A percentile compares a stretch with the other conserved stretches of the same genome.
phyloP scores from a whole-genome alignment of 2,329 filamentous ascomycete species.

The Ceratocystis variospora region DNA sequence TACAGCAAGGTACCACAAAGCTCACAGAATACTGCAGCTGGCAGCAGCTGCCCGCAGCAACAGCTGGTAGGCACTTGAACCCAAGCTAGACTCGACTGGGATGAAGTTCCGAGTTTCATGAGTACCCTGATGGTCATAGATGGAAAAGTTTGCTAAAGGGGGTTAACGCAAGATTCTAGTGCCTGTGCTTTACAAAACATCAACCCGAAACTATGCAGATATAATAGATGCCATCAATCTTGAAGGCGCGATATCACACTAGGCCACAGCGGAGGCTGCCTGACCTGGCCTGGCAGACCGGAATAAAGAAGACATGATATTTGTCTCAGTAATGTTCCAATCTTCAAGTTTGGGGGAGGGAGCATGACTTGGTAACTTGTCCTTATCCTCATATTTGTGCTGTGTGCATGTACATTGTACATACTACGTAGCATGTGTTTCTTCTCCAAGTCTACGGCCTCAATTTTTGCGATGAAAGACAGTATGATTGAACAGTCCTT shows the following conservation, averaged over 20 bases:
- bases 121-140: not conserved
- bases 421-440: not conserved
- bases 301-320: not conserved
- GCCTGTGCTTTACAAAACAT: not conserved
- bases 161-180: not conserved
- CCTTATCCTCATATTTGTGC: not conserved
- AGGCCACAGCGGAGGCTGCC: not conserved
- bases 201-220: not conserved
- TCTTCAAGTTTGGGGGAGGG: not conserved
- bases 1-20: not conserved
- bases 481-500: not conserved
- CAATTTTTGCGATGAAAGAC: not conserved
- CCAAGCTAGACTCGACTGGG: not conserved
- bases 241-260: not conserved
- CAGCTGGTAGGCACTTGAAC: not conserved
- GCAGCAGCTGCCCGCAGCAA: not conserved
- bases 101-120: not conserved
- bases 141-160: not conserved
- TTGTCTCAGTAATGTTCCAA: not conserved
- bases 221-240: not conserved
- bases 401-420: not conserved
- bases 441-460: not conserved
- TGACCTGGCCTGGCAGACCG: not conserved
- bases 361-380: not conserved
- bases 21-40: not conserved